Evolutionary conservation across 306 rosid genomes (phyloP), one percentile per base, ranked within the genome.

Genomic region (Dalbergia cochinchinensis): DNA sequence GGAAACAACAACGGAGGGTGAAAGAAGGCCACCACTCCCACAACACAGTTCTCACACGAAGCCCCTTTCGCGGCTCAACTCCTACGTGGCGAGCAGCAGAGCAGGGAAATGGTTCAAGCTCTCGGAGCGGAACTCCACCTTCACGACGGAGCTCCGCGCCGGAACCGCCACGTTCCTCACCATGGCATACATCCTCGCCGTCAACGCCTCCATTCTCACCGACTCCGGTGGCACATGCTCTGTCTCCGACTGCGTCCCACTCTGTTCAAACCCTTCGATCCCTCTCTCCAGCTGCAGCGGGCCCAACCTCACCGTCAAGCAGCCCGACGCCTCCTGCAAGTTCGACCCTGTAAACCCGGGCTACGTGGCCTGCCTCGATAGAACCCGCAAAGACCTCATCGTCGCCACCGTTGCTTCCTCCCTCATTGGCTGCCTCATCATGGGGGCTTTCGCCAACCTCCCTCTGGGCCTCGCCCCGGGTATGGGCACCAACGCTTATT

Each of bases 181-280:
- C 78, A 96, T 96, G 99, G 99, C 99, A 5, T 96, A 96, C 84
- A 93, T 96, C 88, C 89, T 96, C 31, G 99, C 99, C 54, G 98
- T 96, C 84, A 96, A 96, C 93, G 99, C 99, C 31, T 91, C 98
- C 66, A 93, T 96, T 59, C 85, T 96, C 37, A 44, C 98, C 5
- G 99, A 96, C 71, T 96, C 99, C 51, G 99, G 99, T 0, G 99
- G 93, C 0, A 89, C 99, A 0, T 96, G 99, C 88, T 82, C 94
- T 42, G 91, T 91, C 58, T 85, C 97, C 7, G 97, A 96, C 15
- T 96, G 99, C 37, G 5, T 93, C 69, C 94, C 92, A 2, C 93
- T 93, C 84, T 96, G 99, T 65, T 96, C 99, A 10, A 85, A 93
- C 83, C 61, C 86, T 0, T 72, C 96, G 5, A 5, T 87, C 47